These are phyloP conservation scores for Chlorella sorokiniana DNA, from an alignment of 139 green algal species.

Conservation along the genomic window DNA sequence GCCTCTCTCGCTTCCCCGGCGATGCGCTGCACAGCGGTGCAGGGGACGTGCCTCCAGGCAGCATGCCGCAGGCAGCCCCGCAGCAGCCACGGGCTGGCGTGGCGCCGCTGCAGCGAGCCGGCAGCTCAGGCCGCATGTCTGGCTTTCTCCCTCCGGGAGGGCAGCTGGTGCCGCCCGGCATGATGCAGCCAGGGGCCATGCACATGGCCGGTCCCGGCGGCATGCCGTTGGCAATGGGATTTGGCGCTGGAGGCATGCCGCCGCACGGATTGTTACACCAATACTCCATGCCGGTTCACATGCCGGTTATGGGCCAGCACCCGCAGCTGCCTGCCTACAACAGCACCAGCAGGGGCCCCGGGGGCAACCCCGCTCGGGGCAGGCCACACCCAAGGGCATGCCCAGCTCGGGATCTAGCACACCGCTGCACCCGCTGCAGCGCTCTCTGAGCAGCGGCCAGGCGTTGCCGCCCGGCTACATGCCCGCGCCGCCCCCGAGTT, in stretches of 20 bases:
- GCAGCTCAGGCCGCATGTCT: not conserved
- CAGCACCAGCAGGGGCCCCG: not conserved
- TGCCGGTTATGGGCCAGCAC: not conserved
- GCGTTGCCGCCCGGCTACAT: not conserved
- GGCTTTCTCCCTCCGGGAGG: not conserved
- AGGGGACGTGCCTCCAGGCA: not conserved
- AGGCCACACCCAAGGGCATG: not conserved
- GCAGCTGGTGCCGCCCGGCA: not conserved
- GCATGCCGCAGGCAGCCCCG: not conserved
- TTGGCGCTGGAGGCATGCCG: not conserved
- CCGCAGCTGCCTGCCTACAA: not conserved
- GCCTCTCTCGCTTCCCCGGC: slow-evolving; percentile 10
- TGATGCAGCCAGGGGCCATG: not conserved
- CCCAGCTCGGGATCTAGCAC: not conserved
- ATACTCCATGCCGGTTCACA: not conserved
- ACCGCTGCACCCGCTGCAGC: slow-evolving; percentile 21
- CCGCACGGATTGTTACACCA: no score
- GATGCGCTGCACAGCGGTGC: not conserved
- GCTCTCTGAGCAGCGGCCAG: slow-evolving; percentile 3
- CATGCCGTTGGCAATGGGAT: no score
- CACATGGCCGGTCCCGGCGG: no score
- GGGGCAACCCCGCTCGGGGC: not conserved
- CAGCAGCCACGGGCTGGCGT: not conserved
- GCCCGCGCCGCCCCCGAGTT: not conserved
- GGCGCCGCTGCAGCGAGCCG: not conserved